Conservation (phyloP, 306 rosid genomes). For the Bauhinia variegata region DNA sequence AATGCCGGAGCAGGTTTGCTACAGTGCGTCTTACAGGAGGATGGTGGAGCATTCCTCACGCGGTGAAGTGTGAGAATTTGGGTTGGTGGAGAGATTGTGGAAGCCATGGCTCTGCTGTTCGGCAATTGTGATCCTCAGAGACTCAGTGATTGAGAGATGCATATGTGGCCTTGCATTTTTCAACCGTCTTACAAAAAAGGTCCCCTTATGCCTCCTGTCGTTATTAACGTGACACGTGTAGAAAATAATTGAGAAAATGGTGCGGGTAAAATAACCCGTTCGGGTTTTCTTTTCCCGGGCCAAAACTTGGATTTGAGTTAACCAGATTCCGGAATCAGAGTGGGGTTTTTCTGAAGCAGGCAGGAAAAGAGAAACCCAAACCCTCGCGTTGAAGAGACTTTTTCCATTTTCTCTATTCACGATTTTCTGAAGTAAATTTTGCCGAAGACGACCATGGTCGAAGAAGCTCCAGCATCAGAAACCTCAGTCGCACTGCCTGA, state of each 20-base stretch:
- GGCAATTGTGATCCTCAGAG: slow-evolving; percentile 37
- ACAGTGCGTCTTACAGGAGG: slow-evolving; percentile 32
- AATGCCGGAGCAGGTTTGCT: slow-evolving; percentile 16
- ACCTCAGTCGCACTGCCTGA: slow-evolving; percentile 46
- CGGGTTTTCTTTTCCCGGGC: background rate
- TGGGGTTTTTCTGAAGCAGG: slow-evolving; percentile 30
- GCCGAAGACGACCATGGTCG: slow-evolving; percentile 51
- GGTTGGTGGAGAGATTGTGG: slow-evolving; percentile 50
- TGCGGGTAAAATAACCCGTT: slow-evolving; percentile 13
- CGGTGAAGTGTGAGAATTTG: slow-evolving; percentile 44
- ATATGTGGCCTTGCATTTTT: slow-evolving; percentile 38
- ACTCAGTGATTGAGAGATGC: background rate
- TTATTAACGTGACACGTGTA: slow-evolving; percentile 30
- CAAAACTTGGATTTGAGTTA: no score
- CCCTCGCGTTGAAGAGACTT: slow-evolving; percentile 20
- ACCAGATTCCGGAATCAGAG: slow-evolving; percentile 19
- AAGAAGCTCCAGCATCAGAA: slow-evolving; percentile 60
- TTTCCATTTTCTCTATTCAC: background rate
- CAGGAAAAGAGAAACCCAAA: slow-evolving; percentile 29
- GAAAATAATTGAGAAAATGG: background rate
- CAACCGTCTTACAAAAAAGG: slow-evolving; percentile 3
- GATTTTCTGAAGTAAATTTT: slow-evolving; percentile 15
- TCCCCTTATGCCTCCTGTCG: background rate
- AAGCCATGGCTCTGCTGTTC: slow-evolving; percentile 42
- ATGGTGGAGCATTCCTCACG: slow-evolving; percentile 35